Conservation (phyloP, 345 rosid species). For the Hypericum androsaemum region DNA sequence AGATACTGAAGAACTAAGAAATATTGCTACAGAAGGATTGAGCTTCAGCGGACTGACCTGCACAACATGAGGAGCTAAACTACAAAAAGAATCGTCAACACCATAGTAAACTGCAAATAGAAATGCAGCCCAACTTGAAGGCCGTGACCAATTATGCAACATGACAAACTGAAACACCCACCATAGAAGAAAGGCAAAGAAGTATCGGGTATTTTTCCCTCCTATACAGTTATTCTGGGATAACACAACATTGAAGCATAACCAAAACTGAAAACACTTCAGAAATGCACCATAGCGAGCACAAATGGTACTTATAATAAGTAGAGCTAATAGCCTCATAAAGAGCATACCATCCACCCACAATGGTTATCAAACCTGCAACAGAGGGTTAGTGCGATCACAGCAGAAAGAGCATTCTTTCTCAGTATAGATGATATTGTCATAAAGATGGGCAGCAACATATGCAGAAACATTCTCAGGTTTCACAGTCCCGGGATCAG, state of each 20-base stretch:
- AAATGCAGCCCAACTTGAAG: too few species aligned
- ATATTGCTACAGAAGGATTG: too few species aligned
- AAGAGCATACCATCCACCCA: constrained; percentile 81
- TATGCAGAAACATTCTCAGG: constrained; percentile 56
- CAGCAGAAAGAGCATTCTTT: constrained; percentile 85
- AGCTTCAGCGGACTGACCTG: constrained; percentile 43
- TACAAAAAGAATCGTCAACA: constrained; percentile 49
- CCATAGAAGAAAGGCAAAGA: constrained; percentile 93
- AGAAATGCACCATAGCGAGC: neutral
- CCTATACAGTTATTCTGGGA: constrained; percentile 93
- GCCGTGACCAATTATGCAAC: neutral
- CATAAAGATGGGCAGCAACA: constrained; percentile 70
- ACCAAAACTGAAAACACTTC: neutral
- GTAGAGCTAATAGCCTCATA: neutral
- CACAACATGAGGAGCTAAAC: constrained; percentile 60
- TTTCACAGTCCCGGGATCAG: constrained; percentile 81
- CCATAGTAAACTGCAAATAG: constrained; percentile 82
- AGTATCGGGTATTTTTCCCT: constrained; percentile 74
- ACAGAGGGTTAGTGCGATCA: constrained; percentile 79
- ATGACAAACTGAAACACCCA: constrained; percentile 41
- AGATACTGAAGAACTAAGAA: too few species aligned
- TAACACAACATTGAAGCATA: constrained; percentile 7
- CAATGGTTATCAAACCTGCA: constrained; percentile 97
- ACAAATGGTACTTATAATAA: constrained; percentile 1
- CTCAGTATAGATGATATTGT: constrained; percentile 55